Base-by-base conservation (phyloP, 2,329 filamentous ascomycete genomes). In the Claviceps cyperi region DNA sequence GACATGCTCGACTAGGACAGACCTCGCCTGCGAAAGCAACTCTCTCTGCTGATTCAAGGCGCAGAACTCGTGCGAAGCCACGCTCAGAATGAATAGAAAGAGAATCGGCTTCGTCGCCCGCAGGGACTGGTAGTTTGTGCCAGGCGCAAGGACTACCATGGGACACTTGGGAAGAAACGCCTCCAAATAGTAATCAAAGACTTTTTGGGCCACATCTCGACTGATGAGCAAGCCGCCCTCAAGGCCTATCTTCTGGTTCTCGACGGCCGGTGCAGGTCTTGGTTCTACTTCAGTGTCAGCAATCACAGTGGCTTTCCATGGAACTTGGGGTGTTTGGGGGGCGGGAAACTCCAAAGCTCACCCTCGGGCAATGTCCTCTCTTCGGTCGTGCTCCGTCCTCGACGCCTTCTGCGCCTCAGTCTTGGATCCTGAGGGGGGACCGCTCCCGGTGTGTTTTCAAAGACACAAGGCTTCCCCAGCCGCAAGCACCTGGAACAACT, bases 41-140 rank as follows among this genome's bases (percentile, higher is more conserved):
- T 50, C 24, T 5, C 19, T 24, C 28, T 50, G 49, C 32, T 50
- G 39, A 3, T 38, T 39, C 13, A 15, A 19, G 9, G 44, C 15
- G 15, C 49, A 50, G n/a, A 21, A 43, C 6, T 17, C 44, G 13
- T 11, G 13, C 4, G 49, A 28, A n/a, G 49, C 36, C 5, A 47
- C 49, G 32, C 49, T 50, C 28, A 50, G 38, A 36, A 50, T 50
- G 9, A 39, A 41, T 11, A 50, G 44, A 14, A 47, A 43, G 17
- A 50, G 49, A 17, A 50, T 32, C 11, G 49, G 49, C 24, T n/a
- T 50, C 39, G 49, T 50, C 22, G 43, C 49, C 17, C 49, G 35
- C 49, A 50, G n/a, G 17, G 21, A 43, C 14, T 50, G 44, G 4
- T 39, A 19, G 5, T 37, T 36, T 7, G 45, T 50, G 19, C 49